These are phyloP conservation scores for Xylaria sp. DNA, from an alignment of 2,329 filamentous ascomycete genomes.

Conservation along the genomic window DNA sequence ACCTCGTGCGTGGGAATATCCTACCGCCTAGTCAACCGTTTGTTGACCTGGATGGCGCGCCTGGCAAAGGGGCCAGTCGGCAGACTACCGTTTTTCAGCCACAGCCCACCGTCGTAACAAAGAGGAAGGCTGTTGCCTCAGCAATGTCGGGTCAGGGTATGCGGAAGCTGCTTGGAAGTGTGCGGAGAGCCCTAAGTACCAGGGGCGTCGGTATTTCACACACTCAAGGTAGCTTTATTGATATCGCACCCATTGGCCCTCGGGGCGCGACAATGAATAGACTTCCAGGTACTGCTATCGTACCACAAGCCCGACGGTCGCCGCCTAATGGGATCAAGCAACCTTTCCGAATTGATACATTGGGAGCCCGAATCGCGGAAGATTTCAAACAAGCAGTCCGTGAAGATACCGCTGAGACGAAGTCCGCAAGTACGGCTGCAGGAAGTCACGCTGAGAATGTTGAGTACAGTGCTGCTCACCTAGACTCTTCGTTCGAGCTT, in stretches of 20 bases:
- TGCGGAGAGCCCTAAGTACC: slow-evolving; percentile 82
- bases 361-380: slow-evolving; percentile 81
- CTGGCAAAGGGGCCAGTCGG: slow-evolving; percentile 58
- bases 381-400: slow-evolving; percentile 81
- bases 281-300: slow-evolving; percentile 67
- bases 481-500: slow-evolving; percentile 56
- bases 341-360: slow-evolving; percentile 78
- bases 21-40: slow-evolving; percentile 85
- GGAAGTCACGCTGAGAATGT: slow-evolving; percentile 47
- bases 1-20: slow-evolving; percentile 85
- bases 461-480: slow-evolving; percentile 57
- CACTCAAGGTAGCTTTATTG: slow-evolving; percentile 59
- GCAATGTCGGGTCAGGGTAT: slow-evolving; percentile 78
- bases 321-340: slow-evolving; percentile 57
- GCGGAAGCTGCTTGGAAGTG: slow-evolving; percentile 85
- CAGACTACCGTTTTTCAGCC: slow-evolving; percentile 65
- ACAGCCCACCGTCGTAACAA: slow-evolving; percentile 49
- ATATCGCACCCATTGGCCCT: slow-evolving; percentile 60
- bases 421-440: slow-evolving; percentile 39
- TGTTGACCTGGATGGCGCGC: slow-evolving; percentile 72
- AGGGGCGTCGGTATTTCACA: slow-evolving; percentile 57
- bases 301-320: slow-evolving; percentile 62
- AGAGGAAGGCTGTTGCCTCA: slow-evolving; percentile 60
- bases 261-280: slow-evolving; percentile 66
- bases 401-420: slow-evolving; percentile 64